Evolutionary conservation across 352 stramenopile species (phyloP).

Genomic region (Phytophthora citrophthora): DNA sequence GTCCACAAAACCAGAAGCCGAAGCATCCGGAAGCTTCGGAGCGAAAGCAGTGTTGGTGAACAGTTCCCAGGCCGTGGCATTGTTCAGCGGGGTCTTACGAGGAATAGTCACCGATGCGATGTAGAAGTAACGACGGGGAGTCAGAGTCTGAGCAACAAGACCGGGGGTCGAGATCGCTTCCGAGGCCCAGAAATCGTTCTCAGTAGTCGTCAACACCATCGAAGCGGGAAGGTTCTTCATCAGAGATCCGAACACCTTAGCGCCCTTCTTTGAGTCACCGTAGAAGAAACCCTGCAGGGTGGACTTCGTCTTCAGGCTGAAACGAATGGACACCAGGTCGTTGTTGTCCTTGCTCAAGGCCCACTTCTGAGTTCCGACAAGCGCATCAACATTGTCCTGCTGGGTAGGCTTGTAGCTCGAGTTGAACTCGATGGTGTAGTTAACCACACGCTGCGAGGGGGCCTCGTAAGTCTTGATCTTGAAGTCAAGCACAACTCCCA

Average conservation of each 20-base stretch:
- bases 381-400: constrained; percentile 31
- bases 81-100: constrained; percentile 15
- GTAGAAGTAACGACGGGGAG: constrained; percentile 35
- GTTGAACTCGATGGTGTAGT: constrained; percentile 34
- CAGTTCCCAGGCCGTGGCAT: constrained; percentile 25
- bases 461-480: constrained; percentile 25
- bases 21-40: constrained; percentile 25
- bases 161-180: constrained; percentile 25
- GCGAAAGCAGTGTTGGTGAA: constrained; percentile 26
- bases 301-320: constrained; percentile 23
- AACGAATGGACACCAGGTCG: constrained; percentile 35
- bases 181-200: constrained; percentile 28
- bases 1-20: constrained; percentile 27
- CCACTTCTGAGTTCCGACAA: constrained; percentile 33
- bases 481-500: constrained; percentile 29
- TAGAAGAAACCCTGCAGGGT: constrained; percentile 30
- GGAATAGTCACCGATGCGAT: constrained; percentile 36
- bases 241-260: constrained; percentile 15
- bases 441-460: constrained; percentile 19
- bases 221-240: constrained; percentile 23
- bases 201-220: constrained; percentile 24
- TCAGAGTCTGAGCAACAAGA: constrained; percentile 19
- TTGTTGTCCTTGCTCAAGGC: constrained; percentile 31
- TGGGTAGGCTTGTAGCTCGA: constrained; percentile 21
- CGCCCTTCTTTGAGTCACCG: constrained; percentile 2